These are phyloP conservation scores for Herpetospermum pedunculosum DNA, from an alignment of 306 rosid species.

Conservation along the genomic window DNA sequence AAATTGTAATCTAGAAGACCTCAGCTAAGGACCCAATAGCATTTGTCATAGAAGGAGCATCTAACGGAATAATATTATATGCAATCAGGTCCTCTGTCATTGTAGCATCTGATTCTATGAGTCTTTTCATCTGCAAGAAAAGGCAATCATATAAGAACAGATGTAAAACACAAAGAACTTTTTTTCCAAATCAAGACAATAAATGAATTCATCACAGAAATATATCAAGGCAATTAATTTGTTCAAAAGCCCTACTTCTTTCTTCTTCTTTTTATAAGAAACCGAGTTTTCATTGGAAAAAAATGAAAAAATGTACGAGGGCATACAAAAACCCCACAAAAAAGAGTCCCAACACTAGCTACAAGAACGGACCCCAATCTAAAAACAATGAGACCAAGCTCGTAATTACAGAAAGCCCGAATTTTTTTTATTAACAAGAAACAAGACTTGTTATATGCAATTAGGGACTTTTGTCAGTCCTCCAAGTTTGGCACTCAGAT, in stretches of 20 bases:
- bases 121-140: constrained; percentile 54
- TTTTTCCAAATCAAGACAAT: not conserved
- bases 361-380: no score
- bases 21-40: constrained; percentile 45
- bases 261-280: no score
- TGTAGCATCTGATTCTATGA: constrained; percentile 81
- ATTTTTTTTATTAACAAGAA: no score
- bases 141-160: constrained; percentile 8
- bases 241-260: no score
- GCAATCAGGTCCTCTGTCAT: constrained; percentile 82
- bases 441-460: no score
- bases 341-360: no score
- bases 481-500: no score
- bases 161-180: not conserved
- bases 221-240: not conserved
- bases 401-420: no score
- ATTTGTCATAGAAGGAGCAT: constrained; percentile 66
- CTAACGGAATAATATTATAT: constrained; percentile 82
- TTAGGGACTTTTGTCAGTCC: no score
- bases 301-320: not conserved
- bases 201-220: not conserved
- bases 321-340: no score
- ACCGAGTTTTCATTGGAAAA: no score
- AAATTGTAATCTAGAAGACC: constrained; percentile 28
- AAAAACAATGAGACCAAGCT: no score